Evolutionary conservation across 1,284 basidiomycete genomes (phyloP).

Genomic region (Rhizoctonia solani): DNA sequence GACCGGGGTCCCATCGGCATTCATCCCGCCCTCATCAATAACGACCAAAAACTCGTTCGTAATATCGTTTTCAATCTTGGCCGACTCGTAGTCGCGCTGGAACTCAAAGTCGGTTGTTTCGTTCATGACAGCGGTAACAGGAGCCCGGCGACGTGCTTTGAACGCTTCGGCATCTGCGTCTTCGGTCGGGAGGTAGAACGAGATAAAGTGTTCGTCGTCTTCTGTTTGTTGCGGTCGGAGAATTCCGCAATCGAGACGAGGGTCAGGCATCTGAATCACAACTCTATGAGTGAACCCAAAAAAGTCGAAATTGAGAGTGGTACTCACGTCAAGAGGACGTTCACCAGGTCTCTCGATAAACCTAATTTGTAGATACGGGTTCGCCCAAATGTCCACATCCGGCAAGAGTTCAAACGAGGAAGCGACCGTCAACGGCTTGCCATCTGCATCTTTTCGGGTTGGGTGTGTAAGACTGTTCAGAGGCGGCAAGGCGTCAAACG

Average conservation of each 20-base stretch:
- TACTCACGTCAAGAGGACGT: slow-evolving; percentile 61
- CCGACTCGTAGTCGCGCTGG: slow-evolving; percentile 79
- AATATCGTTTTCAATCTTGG: slow-evolving; percentile 80
- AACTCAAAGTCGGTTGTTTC: slow-evolving; percentile 72
- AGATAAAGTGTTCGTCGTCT: slow-evolving; percentile 83
- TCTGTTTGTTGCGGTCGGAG: slow-evolving; percentile 79
- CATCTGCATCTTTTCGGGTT: slow-evolving; percentile 46
- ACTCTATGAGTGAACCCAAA: not conserved
- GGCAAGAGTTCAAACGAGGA: slow-evolving; percentile 87
- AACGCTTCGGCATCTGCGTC: slow-evolving; percentile 69
- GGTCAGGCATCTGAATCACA: slow-evolving; percentile 63
- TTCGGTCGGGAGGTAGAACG: slow-evolving; percentile 85
- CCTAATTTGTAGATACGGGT: slow-evolving; percentile 84
- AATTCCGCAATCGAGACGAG: slow-evolving; percentile 81
- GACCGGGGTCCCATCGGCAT: slow-evolving; percentile 41
- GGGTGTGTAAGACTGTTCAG: slow-evolving; percentile 71
- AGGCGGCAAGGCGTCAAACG: slow-evolving; percentile 64
- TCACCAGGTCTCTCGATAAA: slow-evolving; percentile 89
- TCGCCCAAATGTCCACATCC: slow-evolving; percentile 85
- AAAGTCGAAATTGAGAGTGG: slow-evolving; percentile 15
- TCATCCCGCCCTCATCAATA: slow-evolving; percentile 62
- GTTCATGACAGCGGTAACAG: slow-evolving; percentile 43
- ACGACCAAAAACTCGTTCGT: slow-evolving; percentile 83
- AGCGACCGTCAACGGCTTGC: slow-evolving; percentile 64
- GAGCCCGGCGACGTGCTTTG: slow-evolving; percentile 45